Base-by-base conservation (phyloP, 129 eudicot genomes). In the Tanacetum coccineum region DNA sequence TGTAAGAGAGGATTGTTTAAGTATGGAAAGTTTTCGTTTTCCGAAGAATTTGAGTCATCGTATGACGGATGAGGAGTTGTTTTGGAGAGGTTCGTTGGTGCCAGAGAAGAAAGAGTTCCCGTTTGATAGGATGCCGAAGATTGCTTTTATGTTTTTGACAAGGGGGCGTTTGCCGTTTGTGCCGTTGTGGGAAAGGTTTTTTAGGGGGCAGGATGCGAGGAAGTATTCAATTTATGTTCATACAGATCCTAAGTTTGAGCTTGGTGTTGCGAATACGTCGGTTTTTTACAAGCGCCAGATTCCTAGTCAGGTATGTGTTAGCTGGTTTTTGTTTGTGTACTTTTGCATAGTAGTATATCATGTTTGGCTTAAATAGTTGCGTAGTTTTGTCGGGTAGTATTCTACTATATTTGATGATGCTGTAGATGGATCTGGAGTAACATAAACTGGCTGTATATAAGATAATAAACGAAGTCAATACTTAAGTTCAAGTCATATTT, bases 181-280 rank as follows among this genome's bases (percentile, higher is more conserved):
- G 81, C 95, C 87, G 0, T 78, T 88, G 84, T 92, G 98, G 96
- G 98, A 92, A 78, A 92, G 88, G 74, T 88, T 92, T 67, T 92
- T 88, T 46, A 28, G 60, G 40, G 95, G 84, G 20, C 84, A 87
- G 59, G 80, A 79, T 83, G 75, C 9, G 59, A 75, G 67, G 10
- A 60, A 69, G 76, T 92, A 69, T 69, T 92, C 96, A 0, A 77
- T 92, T 62, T 92, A 85, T 81, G 78, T 88, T 67, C 98, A 92
- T 66, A 62, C 91, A 6, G 64, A 55, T 69, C 90, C 96, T n/a
- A 82, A 78, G 17, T 85, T 68, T 67, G 65, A 76, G 74, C 85
- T 85, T 44, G 32, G 77, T 79, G 87, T 88, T 21, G 26, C 82
- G 28, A 75, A 70, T 66, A 48, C 84, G 0, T 92, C 96, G 19